Evolutionary conservation across 371 early-diverging fungal species (phyloP), one percentile per base, ranked within the genome.

Genomic region (Parasitella parasitica): DNA sequence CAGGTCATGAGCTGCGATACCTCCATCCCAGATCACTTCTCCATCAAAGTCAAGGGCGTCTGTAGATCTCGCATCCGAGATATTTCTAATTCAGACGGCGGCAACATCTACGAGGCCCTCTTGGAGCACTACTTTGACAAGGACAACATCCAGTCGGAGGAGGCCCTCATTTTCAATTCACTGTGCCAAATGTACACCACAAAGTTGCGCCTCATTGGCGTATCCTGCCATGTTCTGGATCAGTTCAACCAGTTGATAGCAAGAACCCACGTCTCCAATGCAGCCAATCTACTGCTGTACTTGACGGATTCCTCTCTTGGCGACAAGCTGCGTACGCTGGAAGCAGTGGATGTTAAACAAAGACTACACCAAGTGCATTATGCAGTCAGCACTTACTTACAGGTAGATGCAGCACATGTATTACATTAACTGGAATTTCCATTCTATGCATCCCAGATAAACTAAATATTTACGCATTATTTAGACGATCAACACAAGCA

Each of bases 231-330:
- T 2, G 83, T 89, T 0, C 63, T 90, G n/a, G 69, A 73, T 1
- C 88, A 89, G 49, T 74, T 92, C 12, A 67, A 81, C 36, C 75
- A 80, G 57, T 75, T 61, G 11, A 20, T 64, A 6, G 81, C 86
- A 20, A 73, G 76, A 26, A 74, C 78, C 4, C 68, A 78, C 24
- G 76, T 86, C 5, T 84, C 83, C 1, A 75, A 84, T 32, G 70
- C 90, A 18, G 89, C 90, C 0, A 88, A 91, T 58, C 57, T 91
- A 37, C 65, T 92, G 22, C 77, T 88, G 27, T 86, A 83, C 67
- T 77, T 89, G 56, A 81, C 89, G 41, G 91, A 90, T 43, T 64
- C 85, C 0, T 76, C 86, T 3, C 64, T 82, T 20, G 83, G 85
- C 30, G 92, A 94, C 50, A 90, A 89, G 65, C 67, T 92, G 22